Conservation (phyloP, 1,284 basidiomycete species). For the Ceratobasidium sp. region DNA sequence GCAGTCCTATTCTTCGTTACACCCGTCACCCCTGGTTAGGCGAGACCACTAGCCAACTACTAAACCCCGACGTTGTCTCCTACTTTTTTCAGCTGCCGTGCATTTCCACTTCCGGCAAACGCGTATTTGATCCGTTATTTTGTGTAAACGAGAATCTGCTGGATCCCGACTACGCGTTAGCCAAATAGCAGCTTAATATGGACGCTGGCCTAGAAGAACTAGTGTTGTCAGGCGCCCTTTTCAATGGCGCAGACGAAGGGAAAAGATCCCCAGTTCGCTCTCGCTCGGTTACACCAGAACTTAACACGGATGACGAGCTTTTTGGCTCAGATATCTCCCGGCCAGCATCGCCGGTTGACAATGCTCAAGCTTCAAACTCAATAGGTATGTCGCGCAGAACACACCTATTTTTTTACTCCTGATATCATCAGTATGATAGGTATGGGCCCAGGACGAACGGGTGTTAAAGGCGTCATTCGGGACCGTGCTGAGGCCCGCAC, state of each 20-base stretch:
- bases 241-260: slow-evolving; percentile 63
- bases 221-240: slow-evolving; percentile 81
- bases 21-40: no score
- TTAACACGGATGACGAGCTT: slow-evolving; percentile 65
- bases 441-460: slow-evolving; percentile 85
- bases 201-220: slow-evolving; percentile 69
- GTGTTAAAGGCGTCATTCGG: slow-evolving; percentile 85
- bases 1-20: no score
- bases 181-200: background rate
- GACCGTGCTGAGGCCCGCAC: slow-evolving; percentile 77
- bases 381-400: slow-evolving; percentile 53
- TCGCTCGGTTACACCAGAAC: slow-evolving; percentile 66
- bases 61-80: no score
- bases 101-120: background rate
- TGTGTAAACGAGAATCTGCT: background rate
- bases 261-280: slow-evolving; percentile 65
- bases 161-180: background rate
- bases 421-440: slow-evolving; percentile 57
- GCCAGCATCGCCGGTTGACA: slow-evolving; percentile 47
- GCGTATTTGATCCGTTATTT: background rate
- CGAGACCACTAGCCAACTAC: no score
- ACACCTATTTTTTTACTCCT: slow-evolving; percentile 49
- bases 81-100: no score
- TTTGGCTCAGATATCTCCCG: slow-evolving; percentile 55
- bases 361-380: slow-evolving; percentile 46